Conservation (phyloP, 1,284 basidiomycete species). For the Thecaphora thlaspeos region DNA sequence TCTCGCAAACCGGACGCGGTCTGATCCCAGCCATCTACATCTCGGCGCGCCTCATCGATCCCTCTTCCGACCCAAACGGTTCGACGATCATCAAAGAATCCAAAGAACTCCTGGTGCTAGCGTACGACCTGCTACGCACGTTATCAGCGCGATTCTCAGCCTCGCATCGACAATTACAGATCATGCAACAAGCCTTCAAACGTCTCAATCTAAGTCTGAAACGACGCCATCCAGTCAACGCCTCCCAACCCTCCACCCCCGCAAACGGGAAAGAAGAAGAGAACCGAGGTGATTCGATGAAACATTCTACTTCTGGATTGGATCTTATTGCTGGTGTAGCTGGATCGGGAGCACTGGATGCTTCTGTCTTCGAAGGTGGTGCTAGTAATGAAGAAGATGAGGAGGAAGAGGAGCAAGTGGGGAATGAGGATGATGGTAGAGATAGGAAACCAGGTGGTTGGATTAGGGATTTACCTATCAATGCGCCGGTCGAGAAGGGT, state of each 20-base stretch:
- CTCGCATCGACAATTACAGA: conserved; percentile 33
- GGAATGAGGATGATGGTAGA: conserved; percentile 12
- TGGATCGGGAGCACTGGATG: conserved; percentile 19
- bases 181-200: conserved; percentile 32
- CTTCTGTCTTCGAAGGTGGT: too few relatives aligned
- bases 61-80: conserved; percentile 22
- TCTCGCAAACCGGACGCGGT: conserved; percentile 29
- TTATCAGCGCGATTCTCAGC: conserved; percentile 24
- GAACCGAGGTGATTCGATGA: too few relatives aligned
- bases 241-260: background rate
- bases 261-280: background rate
- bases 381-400: conserved; percentile 27
- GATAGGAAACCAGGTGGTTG: conserved; percentile 26
- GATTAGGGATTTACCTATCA: conserved; percentile 38
- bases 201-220: conserved; percentile 30
- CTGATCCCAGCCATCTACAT: conserved; percentile 39
- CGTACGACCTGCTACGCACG: conserved; percentile 27
- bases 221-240: conserved; percentile 11
- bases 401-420: conserved; percentile 8
- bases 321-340: conserved; percentile 33
- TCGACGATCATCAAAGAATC: conserved; percentile 23
- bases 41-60: conserved; percentile 29
- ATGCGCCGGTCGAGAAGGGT: conserved; percentile 30
- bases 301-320: conserved; percentile 24
- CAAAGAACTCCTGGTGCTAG: conserved; percentile 33